A percentile compares a stretch with the other conserved stretches of the same genome.
Conservation (phyloP, 495 filamentous ascomycete species). For the Neurospora tetraspora region DNA sequence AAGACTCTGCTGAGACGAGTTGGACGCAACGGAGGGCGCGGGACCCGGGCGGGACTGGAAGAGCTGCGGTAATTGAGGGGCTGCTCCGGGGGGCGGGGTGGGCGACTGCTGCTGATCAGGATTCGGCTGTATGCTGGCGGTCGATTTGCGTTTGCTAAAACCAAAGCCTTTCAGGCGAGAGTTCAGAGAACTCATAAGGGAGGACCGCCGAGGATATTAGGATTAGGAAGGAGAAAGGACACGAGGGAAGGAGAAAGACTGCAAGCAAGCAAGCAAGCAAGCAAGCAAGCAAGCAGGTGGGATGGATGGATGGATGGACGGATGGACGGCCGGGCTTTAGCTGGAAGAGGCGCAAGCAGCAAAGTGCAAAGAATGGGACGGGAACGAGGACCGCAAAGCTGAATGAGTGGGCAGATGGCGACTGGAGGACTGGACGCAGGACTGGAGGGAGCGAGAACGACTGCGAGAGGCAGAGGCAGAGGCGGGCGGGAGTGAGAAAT, state of each 20-base stretch:
- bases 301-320: slow-evolving; percentile 8
- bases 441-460: neutral
- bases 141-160: slow-evolving; percentile 46
- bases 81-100: slow-evolving; percentile 24
- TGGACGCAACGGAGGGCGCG: slow-evolving; percentile 31
- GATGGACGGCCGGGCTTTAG: slow-evolving; percentile 10
- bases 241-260: slow-evolving; percentile 12
- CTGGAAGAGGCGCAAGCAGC: neutral
- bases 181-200: slow-evolving; percentile 54
- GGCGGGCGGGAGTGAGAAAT: slow-evolving; percentile 10
- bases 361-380: neutral
- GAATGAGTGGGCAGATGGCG: neutral
- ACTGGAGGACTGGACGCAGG: slow-evolving; percentile 1
- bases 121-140: slow-evolving; percentile 31
- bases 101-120: slow-evolving; percentile 5
- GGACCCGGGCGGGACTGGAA: slow-evolving; percentile 32
- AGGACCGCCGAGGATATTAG: slow-evolving; percentile 11
- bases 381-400: neutral
- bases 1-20: slow-evolving; percentile 40
- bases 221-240: slow-evolving; percentile 9
- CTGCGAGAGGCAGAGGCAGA: slow-evolving; percentile 5
- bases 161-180: slow-evolving; percentile 50
- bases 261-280: slow-evolving; percentile 6
- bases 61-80: slow-evolving; percentile 38
- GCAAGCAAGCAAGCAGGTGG: slow-evolving; percentile 7